These are phyloP conservation scores for Ogataea pilisensis DNA, from an alignment of 805 yeast genomes.

Conservation along the genomic window DNA sequence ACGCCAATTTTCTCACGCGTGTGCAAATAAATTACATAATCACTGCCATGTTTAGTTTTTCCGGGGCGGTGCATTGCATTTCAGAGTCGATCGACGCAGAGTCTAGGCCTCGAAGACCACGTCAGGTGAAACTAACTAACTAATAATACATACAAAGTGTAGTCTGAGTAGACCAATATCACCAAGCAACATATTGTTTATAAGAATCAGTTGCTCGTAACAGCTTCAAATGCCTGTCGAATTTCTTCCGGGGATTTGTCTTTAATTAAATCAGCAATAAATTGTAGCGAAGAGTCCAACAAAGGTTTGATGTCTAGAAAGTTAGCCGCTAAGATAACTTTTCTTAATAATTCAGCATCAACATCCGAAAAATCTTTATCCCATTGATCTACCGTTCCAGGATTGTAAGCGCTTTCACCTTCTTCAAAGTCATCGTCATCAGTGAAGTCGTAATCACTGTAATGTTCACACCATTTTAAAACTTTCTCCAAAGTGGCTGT, in stretches of 20 bases:
- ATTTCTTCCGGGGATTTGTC: slow-evolving; percentile 75
- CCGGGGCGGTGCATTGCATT: no score
- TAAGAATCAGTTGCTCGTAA: no score
- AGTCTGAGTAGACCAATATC: no score
- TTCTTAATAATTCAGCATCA: slow-evolving; percentile 76
- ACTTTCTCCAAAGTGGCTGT: slow-evolving; percentile 78
- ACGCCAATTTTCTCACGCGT: no score
- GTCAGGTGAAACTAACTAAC: no score
- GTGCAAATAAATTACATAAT: no score
- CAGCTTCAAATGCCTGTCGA: slow-evolving; percentile 66
- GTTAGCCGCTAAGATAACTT: slow-evolving; percentile 73
- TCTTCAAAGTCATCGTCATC: slow-evolving; percentile 70
- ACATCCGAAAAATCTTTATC: slow-evolving; percentile 85
- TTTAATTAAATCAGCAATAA: slow-evolving; percentile 80
- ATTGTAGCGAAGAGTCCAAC: slow-evolving; percentile 68
- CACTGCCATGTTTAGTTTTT: no score
- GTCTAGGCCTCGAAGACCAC: no score
- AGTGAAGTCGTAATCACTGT: slow-evolving; percentile 66
- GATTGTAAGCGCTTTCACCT: slow-evolving; percentile 43
- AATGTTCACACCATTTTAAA: slow-evolving; percentile 88
- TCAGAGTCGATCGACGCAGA: no score
- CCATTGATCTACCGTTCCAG: slow-evolving; percentile 86
- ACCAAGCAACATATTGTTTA: no score
- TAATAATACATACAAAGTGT: no score
- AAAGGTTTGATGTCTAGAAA: slow-evolving; percentile 66